These are phyloP conservation scores for Uronychia setigera DNA, from an alignment of 73 alveolate genomes.

Conservation along the genomic window DNA sequence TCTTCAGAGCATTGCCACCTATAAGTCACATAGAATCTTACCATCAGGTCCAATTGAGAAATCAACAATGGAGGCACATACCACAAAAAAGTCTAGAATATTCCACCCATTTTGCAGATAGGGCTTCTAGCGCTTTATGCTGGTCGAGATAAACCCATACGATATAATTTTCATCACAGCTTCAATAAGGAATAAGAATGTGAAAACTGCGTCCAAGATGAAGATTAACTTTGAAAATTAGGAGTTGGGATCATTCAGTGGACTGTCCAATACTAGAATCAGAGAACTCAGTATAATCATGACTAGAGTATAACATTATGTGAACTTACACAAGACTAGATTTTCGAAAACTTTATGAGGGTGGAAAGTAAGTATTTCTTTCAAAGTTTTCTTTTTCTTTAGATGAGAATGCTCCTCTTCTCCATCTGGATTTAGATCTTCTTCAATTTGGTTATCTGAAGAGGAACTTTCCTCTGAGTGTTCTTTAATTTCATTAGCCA, in stretches of 20 bases:
- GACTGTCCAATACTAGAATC: slow-evolving; percentile 13
- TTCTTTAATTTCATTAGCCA: no score
- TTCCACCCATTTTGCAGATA: slow-evolving; percentile 10
- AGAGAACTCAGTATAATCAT: slow-evolving; percentile 17
- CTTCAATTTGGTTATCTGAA: no score
- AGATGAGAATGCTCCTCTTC: no score
- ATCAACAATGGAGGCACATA: slow-evolving; percentile 2
- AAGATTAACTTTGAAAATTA: background rate
- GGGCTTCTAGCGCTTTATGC: background rate
- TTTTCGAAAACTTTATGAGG: slow-evolving; percentile 39
- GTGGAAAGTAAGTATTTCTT: no score
- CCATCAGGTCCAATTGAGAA: background rate
- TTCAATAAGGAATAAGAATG: slow-evolving; percentile 3
- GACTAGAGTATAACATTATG: background rate
- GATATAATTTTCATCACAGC: slow-evolving; percentile 6
- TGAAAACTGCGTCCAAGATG: background rate
- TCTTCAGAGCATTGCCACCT: slow-evolving; percentile 7
- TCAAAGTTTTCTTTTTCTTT: no score
- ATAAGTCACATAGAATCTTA: background rate
- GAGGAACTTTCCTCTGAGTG: no score
- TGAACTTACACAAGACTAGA: background rate
- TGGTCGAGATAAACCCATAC: background rate
- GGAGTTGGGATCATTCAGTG: slow-evolving; percentile 4
- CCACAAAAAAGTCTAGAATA: slow-evolving; percentile 14
- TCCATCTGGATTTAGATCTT: no score